phyloP scores from a whole-genome alignment of 352 stramenopile species.

The Phytophthora constricta region DNA sequence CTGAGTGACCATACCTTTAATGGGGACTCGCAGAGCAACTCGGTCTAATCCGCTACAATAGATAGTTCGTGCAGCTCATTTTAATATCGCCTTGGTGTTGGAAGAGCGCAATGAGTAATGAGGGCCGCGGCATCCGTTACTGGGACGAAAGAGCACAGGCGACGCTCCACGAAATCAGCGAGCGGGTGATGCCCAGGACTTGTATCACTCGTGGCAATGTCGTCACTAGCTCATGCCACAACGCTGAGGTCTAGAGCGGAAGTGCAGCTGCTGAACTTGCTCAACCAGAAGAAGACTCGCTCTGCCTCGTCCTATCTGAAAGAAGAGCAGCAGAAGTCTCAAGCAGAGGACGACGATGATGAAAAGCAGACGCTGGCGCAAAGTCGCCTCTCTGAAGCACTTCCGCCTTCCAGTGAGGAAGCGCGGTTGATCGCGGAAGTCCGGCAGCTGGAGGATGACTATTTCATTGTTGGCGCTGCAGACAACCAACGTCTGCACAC shows the following conservation, averaged over 20 bases:
- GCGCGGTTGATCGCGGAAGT: conserved; percentile 60
- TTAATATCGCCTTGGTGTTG: too few relatives aligned
- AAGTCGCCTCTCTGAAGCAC: conserved; percentile 25
- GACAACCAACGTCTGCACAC: conserved; percentile 10
- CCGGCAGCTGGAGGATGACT: conserved; percentile 58
- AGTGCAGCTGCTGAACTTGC: conserved; percentile 52
- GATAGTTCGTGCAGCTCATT: not conserved
- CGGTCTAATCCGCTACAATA: conserved; percentile 1
- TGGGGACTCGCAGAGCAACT: not conserved
- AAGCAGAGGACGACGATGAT: conserved; percentile 23
- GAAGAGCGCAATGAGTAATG: too few relatives aligned
- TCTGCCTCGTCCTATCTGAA: conserved; percentile 50
- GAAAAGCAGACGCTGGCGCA: conserved; percentile 17
- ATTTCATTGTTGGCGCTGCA: conserved; percentile 26
- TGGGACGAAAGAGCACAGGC: not conserved
- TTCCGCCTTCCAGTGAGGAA: conserved; percentile 32
- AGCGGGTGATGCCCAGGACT: not conserved
- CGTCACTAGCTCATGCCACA: conserved; percentile 30
- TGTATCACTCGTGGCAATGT: conserved; percentile 7
- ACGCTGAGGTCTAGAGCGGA: conserved; percentile 58
- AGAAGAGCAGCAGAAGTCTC: conserved; percentile 49
- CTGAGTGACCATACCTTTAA: not conserved
- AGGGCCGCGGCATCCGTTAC: conserved; percentile 27
- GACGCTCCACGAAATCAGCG: too few relatives aligned
- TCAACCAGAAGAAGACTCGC: conserved; percentile 60